phyloP scores from a whole-genome alignment of 495 filamentous ascomycete species.

The Staphylotrichum longicolle region DNA sequence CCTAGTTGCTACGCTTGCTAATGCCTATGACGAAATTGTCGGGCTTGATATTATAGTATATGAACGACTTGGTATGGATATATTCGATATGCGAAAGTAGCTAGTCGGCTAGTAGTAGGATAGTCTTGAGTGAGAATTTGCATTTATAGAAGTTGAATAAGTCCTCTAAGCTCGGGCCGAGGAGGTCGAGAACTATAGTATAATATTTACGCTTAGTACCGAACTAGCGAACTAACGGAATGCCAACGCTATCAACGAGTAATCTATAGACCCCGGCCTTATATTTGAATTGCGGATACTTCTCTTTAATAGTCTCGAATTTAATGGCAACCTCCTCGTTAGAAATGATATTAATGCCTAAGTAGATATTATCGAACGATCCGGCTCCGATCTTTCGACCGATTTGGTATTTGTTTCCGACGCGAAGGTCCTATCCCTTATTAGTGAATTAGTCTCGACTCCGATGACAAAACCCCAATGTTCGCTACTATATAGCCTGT shows the following conservation, averaged over 20 bases:
- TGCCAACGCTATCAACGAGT: slow-evolving; percentile 95
- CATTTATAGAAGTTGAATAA: slow-evolving; percentile 99
- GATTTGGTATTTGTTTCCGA: slow-evolving; percentile 99
- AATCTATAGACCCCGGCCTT: slow-evolving; percentile 99
- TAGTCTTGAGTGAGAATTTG: slow-evolving; percentile 99
- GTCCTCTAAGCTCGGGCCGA: slow-evolving; percentile 96
- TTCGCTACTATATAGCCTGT: slow-evolving; percentile 5
- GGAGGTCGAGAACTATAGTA: slow-evolving; percentile 98
- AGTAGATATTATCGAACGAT: slow-evolving; percentile 98
- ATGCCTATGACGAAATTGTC: slow-evolving; percentile 99
- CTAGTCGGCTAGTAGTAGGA: slow-evolving; percentile 94
- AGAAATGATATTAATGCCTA: slow-evolving; percentile 99
- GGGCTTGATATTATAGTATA: slow-evolving; percentile 99
- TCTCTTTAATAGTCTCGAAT: slow-evolving; percentile 98
- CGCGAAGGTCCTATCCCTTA: slow-evolving; percentile 78
- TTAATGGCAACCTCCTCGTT: slow-evolving; percentile 99
- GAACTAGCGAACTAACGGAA: slow-evolving; percentile 99
- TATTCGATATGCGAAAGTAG: slow-evolving; percentile 99
- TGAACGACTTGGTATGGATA: slow-evolving; percentile 99
- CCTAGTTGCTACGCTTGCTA: slow-evolving; percentile 98
- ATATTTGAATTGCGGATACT: slow-evolving; percentile 99
- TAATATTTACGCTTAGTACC: slow-evolving; percentile 99
- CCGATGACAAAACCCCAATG: neutral
- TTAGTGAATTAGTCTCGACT: neutral
- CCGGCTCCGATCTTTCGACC: slow-evolving; percentile 98